Evolutionary conservation across 2,329 filamentous ascomycete genomes (phyloP).

Genomic region (Plenodomus biglobosus): DNA sequence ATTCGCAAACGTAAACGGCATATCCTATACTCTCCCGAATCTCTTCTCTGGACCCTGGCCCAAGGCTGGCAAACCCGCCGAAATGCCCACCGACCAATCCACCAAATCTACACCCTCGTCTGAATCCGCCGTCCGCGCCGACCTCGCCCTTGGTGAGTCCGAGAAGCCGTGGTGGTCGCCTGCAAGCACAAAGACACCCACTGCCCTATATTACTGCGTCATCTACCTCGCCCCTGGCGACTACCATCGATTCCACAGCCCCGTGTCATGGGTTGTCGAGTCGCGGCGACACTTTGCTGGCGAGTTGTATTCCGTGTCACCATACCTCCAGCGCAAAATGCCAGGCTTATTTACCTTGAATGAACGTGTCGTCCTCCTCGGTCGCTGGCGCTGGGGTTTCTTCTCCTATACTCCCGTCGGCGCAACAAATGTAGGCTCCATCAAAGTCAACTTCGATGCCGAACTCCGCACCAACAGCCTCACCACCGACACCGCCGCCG

Average conservation of each 20-base stretch:
- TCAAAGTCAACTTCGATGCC: constrained; percentile 94
- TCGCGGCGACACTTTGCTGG: constrained; percentile 95
- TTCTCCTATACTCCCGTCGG: constrained; percentile 95
- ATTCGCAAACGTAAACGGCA: constrained; percentile 91
- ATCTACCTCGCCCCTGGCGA: constrained; percentile 96
- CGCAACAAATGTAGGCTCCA: constrained; percentile 95
- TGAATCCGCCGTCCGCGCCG: constrained; percentile 79
- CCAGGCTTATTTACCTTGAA: constrained; percentile 96
- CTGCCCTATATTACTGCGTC: constrained; percentile 86
- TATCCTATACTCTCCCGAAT: constrained; percentile 87
- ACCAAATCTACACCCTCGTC: constrained; percentile 67
- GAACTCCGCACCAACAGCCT: constrained; percentile 92
- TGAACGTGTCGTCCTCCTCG: constrained; percentile 89
- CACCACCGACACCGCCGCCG: constrained; percentile 87
- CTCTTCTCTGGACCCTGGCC: constrained; percentile 72
- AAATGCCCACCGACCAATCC: constrained; percentile 71
- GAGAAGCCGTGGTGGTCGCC: constrained; percentile 57
- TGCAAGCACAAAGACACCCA: constrained; percentile 49
- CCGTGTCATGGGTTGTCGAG: constrained; percentile 92
- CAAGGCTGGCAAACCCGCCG: constrained; percentile 49
- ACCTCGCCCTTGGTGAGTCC: constrained; percentile 70
- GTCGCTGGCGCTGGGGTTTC: constrained; percentile 95
- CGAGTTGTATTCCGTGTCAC: constrained; percentile 91
- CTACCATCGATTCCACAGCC: constrained; percentile 98
- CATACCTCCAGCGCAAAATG: constrained; percentile 88